Evolutionary conservation across 2,329 filamentous ascomycete species (phyloP), one percentile per base, ranked within the genome.

Genomic region (Cercospora sp.): DNA sequence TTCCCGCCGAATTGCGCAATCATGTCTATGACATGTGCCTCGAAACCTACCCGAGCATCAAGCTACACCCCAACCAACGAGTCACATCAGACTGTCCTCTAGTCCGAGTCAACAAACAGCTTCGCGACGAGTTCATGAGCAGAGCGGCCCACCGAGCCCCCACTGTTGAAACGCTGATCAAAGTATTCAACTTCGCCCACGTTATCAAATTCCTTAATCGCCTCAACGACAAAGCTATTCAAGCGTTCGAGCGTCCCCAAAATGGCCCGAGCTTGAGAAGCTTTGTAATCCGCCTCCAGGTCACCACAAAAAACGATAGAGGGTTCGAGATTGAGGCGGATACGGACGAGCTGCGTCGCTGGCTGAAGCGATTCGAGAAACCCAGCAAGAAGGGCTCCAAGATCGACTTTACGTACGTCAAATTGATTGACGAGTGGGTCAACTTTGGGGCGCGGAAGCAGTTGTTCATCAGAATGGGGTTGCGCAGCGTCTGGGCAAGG

Each of bases 191-290:
- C 5, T 67, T 67, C n/a, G 65, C 60, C 28, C 65, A 67, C 51
- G 42, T 67, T 20, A 53, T 67, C n/a, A 64, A 55, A 16, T 67
- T 64, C 16, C 33, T 67, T n/a, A 67, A 67, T n/a, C 60, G 61
- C 20, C 36, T 67, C 18, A 58, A 30, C 16, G 28, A 58, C 28
- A 58, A 58, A 58, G 28, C 8, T 2, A 23, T 58, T 8, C 28
- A 30, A 20, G 28, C 55, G 9, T 33, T 58, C 30, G 55, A 31
- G 7, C 16, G 5, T n/a, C 13, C 26, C 7, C 28, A 12, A 23
- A 26, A n/a, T 20, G 18, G 30, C 16, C 16, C 13, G 18, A 26
- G 13, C 18, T n/a, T 3, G n/a, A 30, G 55, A n/a, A 20, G 8
- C 28, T 58, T 33, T 13, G 30, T 58, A 16, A 33, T 58, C 23